Base-by-base conservation (phyloP, 2,329 filamentous ascomycete species). In the Colletotrichum tamarilloi region DNA sequence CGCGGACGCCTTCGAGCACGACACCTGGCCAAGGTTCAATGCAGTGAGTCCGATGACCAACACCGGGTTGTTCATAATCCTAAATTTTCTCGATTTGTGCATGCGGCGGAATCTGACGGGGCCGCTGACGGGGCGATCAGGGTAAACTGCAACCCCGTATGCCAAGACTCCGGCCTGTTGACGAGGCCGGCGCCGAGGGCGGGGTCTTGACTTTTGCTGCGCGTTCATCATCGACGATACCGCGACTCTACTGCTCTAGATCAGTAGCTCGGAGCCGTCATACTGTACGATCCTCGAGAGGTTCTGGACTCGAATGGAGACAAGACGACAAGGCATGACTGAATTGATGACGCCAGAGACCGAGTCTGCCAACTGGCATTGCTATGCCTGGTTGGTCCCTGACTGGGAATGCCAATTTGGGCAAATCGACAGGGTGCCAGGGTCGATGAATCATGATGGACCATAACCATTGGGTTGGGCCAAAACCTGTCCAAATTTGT, bases 401-500 rank as follows among this genome's bases (percentile, higher is more conserved):
- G 49, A 42, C 6, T 30, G 30, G 38, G n/a, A 52, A 56, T 42
- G 49, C 67, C 71, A 66, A 49, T 70, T 62, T 28, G 60, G 46
- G 35, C 35, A 70, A 42, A 22, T n/a, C 19, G 28, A 53, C 71
- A 73, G 71, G 71, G 71, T 52, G 67, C 67, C 28, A 52, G 71
- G 71, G 46, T 73, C 49, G 67, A 70, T 71, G 71, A 70, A 70
- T 73, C 71, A 73, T 66, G n/a, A 62, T 42, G 22, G 67, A 30
- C 60, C 67, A 57, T 9, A 30, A 58, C 60, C 32, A 49, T 8
- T 38, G 56, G 32, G 46, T 12, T 60, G 67, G 35, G 46, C 56
- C 35, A 60, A 42, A 64, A 69, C 16, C 56, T 60, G 26, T 28
- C 56, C 35, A 60, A 46, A 65, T 64, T 26, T 38, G 24, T 57